Conservation (phyloP, 768 basidiomycete genomes). For the Pisolithus sp. region DNA sequence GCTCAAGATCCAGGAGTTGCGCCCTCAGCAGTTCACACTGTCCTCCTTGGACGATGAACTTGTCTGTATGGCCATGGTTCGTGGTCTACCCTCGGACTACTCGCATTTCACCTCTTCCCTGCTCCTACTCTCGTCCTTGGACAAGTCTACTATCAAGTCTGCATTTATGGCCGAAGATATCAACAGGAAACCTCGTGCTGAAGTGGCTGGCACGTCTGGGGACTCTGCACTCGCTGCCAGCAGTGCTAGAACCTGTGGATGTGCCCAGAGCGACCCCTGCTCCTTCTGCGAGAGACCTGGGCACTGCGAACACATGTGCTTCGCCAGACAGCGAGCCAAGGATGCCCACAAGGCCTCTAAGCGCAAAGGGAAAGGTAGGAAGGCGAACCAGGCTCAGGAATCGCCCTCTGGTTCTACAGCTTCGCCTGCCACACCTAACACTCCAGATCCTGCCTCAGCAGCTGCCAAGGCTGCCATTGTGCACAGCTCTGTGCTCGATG, state of each 20-base stretch:
- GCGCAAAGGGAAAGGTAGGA: neutral
- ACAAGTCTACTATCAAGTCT: too few species aligned
- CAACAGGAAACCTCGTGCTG: too few species aligned
- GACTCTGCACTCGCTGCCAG: too few species aligned
- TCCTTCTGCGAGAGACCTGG: neutral
- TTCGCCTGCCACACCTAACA: neutral
- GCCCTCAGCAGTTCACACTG: neutral
- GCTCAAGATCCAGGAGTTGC: constrained; percentile 5
- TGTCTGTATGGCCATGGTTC: constrained; percentile 6
- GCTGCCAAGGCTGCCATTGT: neutral
- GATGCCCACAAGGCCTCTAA: neutral
- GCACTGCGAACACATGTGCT: neutral
- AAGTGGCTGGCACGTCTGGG: too few species aligned
- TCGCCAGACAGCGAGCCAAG: neutral
- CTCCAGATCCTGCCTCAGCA: neutral
- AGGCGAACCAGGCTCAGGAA: neutral
- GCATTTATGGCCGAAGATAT: too few species aligned
- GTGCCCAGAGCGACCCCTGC: neutral
- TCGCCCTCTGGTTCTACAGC: neutral
- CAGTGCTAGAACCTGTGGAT: neutral
- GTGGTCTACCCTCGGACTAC: constrained; percentile 4
- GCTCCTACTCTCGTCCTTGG: neutral
- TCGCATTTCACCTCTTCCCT: constrained; percentile 9
- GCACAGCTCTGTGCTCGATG: neutral
- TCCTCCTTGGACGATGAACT: too few species aligned